Conservation (phyloP, 2,329 filamentous ascomycete genomes). For the Fusarium coffeatum region DNA sequence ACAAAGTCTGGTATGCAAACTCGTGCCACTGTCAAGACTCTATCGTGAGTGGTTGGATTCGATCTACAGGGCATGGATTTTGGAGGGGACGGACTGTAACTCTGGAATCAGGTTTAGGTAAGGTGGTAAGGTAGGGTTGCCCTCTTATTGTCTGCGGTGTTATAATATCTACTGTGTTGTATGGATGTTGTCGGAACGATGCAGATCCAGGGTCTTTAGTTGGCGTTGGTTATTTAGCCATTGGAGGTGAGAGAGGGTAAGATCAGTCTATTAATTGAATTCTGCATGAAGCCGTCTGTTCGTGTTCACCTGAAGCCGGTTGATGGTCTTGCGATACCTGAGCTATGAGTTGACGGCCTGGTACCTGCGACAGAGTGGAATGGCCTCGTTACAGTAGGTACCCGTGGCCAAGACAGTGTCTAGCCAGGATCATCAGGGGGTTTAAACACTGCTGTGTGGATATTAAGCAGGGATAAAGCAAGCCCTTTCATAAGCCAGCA, state of each 20-base stretch:
- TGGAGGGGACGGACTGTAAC: constrained; percentile 8
- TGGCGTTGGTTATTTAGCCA: not conserved
- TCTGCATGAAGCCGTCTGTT: constrained; percentile 17
- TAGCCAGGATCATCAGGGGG: constrained; percentile 26
- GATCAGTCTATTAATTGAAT: not conserved
- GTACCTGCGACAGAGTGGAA: not conserved
- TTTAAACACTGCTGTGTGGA: constrained; percentile 31
- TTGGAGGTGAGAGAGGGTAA: not conserved
- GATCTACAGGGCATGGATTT: constrained; percentile 17
- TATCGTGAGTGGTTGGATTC: constrained; percentile 25
- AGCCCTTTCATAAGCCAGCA: constrained; percentile 19
- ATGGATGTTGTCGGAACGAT: not conserved
- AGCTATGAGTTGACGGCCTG: constrained; percentile 10
- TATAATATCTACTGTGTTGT: not conserved
- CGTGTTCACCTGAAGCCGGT: constrained; percentile 43
- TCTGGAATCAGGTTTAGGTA: constrained; percentile 15
- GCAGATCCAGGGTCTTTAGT: not conserved
- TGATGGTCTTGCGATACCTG: constrained; percentile 33
- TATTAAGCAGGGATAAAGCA: constrained; percentile 15
- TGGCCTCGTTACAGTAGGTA: constrained; percentile 10
- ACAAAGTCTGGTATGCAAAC: constrained; percentile 41
- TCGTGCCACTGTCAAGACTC: constrained; percentile 34
- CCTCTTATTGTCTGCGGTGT: not conserved
- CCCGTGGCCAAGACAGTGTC: constrained; percentile 24
- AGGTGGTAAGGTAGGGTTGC: not conserved